Conservation (phyloP, 2,329 filamentous ascomycete species). For the Tolypocladium paradoxum region DNA sequence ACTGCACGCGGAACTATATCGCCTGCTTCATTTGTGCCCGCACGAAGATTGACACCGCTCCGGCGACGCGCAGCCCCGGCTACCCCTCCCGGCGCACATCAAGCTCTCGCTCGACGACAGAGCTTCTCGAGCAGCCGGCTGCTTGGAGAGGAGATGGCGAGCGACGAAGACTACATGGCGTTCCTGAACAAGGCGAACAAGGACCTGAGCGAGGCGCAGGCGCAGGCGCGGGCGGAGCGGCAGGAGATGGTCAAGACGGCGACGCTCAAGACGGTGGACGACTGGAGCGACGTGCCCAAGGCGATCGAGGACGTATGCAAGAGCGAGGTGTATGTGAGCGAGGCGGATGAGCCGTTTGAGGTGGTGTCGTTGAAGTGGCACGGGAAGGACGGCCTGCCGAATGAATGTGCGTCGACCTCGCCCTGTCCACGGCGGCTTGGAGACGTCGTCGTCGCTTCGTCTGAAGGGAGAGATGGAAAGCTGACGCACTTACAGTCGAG, state of each 20-base stretch:
- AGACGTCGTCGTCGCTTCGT: background rate
- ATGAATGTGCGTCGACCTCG: slow-evolving; percentile 43
- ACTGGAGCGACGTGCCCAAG: slow-evolving; percentile 48
- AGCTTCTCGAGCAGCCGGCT: slow-evolving; percentile 8
- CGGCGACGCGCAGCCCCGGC: background rate
- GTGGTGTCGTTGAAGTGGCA: slow-evolving; percentile 58
- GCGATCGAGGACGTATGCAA: slow-evolving; percentile 38
- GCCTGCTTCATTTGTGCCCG: background rate
- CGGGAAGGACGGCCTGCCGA: slow-evolving; percentile 40
- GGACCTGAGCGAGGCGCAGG: slow-evolving; percentile 48
- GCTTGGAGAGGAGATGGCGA: slow-evolving; percentile 42
- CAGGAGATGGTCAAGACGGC: slow-evolving; percentile 9
- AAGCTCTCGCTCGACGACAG: slow-evolving; percentile 1
- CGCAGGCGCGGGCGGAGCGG: slow-evolving; percentile 7
- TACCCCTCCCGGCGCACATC: background rate
- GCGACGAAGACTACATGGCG: slow-evolving; percentile 71
- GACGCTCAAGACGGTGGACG: slow-evolving; percentile 42
- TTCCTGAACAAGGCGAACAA: slow-evolving; percentile 84
- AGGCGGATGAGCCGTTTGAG: slow-evolving; percentile 79
- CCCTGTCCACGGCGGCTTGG: background rate
- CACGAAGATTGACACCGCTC: background rate
- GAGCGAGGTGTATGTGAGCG: slow-evolving; percentile 60
- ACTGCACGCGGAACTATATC: background rate
- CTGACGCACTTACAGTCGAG: slow-evolving; percentile 38
- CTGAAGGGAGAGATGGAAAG: background rate